Percentiles rank a stretch among this genome's conserved stretches.
These are phyloP conservation scores for Passiflora organensis DNA, from an alignment of 345 rosid species.

Conservation along the genomic window DNA sequence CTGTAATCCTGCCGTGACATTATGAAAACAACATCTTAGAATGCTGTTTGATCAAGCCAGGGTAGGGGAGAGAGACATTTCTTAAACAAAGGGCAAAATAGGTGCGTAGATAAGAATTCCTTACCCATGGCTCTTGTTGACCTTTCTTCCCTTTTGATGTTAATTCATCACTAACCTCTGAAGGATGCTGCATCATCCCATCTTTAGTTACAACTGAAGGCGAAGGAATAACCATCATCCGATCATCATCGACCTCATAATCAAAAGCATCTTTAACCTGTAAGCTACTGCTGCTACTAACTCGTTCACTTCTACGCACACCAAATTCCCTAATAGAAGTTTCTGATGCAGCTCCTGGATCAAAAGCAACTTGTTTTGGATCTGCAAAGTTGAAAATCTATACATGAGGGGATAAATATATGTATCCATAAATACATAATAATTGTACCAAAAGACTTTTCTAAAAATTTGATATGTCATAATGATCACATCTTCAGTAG, in stretches of 20 bases:
- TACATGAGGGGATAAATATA: slow-evolving; percentile 12
- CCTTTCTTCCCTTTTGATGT: slow-evolving; percentile 16
- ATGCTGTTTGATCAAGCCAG: too few relatives aligned
- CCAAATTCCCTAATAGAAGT: slow-evolving; percentile 33
- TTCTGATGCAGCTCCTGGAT: slow-evolving; percentile 33
- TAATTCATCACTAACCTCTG: slow-evolving; percentile 14
- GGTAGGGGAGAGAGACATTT: not conserved
- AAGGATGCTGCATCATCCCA: slow-evolving; percentile 9
- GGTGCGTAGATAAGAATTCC: not conserved
- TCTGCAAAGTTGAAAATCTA: slow-evolving; percentile 32
- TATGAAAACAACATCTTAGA: slow-evolving; percentile 5
- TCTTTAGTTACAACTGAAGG: slow-evolving; percentile 20
- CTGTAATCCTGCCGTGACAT: slow-evolving; percentile 21
- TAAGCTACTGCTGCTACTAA: slow-evolving; percentile 19
- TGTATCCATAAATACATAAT: too few relatives aligned
- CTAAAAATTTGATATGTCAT: too few relatives aligned
- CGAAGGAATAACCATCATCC: not conserved
- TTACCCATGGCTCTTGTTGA: slow-evolving; percentile 23
- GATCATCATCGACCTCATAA: slow-evolving; percentile 15
- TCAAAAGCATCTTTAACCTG: slow-evolving; percentile 14
- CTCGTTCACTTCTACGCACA: slow-evolving; percentile 21
- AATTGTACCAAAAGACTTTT: too few relatives aligned
- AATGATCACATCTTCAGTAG: too few relatives aligned
- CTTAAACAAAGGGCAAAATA: not conserved
- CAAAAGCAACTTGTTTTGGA: slow-evolving; percentile 45